These are phyloP conservation scores for Nakazawaea ambrosiae DNA, from an alignment of 805 yeast genomes.

Conservation along the genomic window DNA sequence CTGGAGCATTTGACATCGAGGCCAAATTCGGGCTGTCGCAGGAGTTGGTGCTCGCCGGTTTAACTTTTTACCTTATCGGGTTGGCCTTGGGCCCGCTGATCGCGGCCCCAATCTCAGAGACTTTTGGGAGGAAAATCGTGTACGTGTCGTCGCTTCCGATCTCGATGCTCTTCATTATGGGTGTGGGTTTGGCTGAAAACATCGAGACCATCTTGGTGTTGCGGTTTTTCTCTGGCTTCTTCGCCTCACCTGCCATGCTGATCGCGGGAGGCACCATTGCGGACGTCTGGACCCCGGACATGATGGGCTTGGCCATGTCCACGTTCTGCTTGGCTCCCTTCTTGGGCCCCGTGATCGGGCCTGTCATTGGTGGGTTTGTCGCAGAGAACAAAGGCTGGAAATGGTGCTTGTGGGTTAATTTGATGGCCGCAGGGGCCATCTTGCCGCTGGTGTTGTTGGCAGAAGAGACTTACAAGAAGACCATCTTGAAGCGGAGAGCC, in stretches of 20 bases:
- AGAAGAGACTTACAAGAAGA: conserved; percentile 73
- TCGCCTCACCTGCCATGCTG: conserved; percentile 78
- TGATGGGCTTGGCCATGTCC: conserved; percentile 68
- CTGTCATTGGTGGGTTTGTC: conserved; percentile 68
- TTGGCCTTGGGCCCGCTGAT: conserved; percentile 63
- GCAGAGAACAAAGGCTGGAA: conserved; percentile 58
- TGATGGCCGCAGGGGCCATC: conserved; percentile 59
- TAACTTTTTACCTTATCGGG: conserved; percentile 66
- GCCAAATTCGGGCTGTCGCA: conserved; percentile 43
- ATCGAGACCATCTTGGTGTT: conserved; percentile 58
- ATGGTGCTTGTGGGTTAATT: conserved; percentile 67
- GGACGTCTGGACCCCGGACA: conserved; percentile 66
- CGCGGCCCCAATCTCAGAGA: conserved; percentile 68
- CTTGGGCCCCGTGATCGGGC: conserved; percentile 74
- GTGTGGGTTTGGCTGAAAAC: conserved; percentile 58
- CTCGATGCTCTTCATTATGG: conserved; percentile 69
- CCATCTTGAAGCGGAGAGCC: conserved; percentile 55
- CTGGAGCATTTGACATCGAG: conserved; percentile 52
- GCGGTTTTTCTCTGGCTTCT: conserved; percentile 67
- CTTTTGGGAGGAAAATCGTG: conserved; percentile 59
- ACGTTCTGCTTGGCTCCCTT: conserved; percentile 76
- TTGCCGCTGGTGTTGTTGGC: conserved; percentile 35
- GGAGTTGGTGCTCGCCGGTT: conserved; percentile 58
- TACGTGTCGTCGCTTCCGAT: conserved; percentile 54
- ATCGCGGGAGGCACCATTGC: conserved; percentile 80